Percentiles rank a stretch among this genome's conserved stretches.
Evolutionary conservation across 2,329 filamentous ascomycete genomes (phyloP).

Genomic region (Calonectria honghensis): DNA sequence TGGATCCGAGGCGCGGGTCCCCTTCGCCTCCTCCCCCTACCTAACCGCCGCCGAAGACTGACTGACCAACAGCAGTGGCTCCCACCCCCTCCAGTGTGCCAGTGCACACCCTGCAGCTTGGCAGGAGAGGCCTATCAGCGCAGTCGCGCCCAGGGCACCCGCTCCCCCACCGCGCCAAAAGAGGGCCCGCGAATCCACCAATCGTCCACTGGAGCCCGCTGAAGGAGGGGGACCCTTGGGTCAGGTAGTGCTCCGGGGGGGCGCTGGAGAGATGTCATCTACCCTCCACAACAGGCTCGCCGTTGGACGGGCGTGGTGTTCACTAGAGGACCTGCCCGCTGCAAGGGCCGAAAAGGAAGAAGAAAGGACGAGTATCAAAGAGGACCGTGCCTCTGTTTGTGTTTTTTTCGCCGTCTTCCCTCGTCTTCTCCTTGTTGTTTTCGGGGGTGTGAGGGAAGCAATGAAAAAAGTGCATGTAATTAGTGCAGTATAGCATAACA

Average conservation of each 20-base stretch:
- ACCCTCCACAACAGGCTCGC: constrained; percentile 19
- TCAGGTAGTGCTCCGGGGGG: constrained; percentile 7
- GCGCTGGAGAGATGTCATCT: constrained; percentile 21
- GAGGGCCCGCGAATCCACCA: constrained; percentile 23
- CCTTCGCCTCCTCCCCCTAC: neutral
- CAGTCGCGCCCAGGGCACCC: constrained; percentile 28
- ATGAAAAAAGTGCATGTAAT: neutral
- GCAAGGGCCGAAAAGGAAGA: constrained; percentile 29
- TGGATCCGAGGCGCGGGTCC: constrained; percentile 6
- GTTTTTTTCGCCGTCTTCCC: neutral
- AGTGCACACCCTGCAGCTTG: constrained; percentile 12
- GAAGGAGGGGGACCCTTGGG: constrained; percentile 14
- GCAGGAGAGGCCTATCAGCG: constrained; percentile 12
- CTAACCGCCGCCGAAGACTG: constrained; percentile 5
- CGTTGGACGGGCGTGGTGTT: constrained; percentile 4
- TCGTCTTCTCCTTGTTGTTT: neutral
- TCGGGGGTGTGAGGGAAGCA: neutral
- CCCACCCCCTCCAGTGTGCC: neutral
- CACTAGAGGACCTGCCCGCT: constrained; percentile 9
- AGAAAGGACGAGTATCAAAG: neutral
- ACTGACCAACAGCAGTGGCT: constrained; percentile 16
- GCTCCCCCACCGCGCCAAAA: constrained; percentile 25
- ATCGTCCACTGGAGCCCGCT: constrained; percentile 29
- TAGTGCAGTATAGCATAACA: neutral
- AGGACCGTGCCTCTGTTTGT: constrained; percentile 4